These are phyloP conservation scores for Bretschneidera sinensis DNA, from an alignment of 345 rosid genomes.

Conservation along the genomic window DNA sequence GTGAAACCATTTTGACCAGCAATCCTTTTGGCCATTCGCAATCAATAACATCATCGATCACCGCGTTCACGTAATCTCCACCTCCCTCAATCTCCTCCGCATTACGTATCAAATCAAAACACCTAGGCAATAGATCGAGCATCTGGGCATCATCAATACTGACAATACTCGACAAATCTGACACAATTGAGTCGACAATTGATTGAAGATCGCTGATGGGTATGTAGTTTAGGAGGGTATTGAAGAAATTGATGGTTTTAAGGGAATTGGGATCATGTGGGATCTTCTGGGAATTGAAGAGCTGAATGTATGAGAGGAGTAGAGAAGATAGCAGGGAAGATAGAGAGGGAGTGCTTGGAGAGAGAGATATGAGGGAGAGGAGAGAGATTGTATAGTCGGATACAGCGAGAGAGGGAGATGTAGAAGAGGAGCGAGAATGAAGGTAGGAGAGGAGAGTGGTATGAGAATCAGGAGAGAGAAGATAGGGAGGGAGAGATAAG, in stretches of 20 bases:
- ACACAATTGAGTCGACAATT: conserved; percentile 37
- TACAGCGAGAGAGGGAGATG: conserved; percentile 48
- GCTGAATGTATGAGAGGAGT: conserved; percentile 47
- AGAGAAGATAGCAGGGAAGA: conserved; percentile 59
- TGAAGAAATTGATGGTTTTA: conserved; percentile 50
- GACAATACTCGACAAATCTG: conserved; percentile 17
- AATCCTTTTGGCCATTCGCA: conserved; percentile 60
- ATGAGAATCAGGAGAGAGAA: conserved; percentile 49
- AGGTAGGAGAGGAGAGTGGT: conserved; percentile 47
- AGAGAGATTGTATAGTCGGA: conserved; percentile 57
- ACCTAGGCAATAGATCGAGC: conserved; percentile 64
- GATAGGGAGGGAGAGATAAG: conserved; percentile 38
- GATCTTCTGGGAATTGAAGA: conserved; percentile 42
- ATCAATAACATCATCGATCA: conserved; percentile 38
- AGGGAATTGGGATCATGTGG: conserved; percentile 61
- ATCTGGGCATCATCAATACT: conserved; percentile 63
- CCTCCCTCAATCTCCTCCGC: conserved; percentile 31
- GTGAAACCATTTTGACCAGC: conserved; percentile 52
- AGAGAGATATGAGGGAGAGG: conserved; percentile 53
- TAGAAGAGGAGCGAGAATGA: conserved; percentile 46
- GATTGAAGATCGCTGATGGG: conserved; percentile 33
- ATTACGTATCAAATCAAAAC: conserved; percentile 39
- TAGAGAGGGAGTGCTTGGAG: conserved; percentile 40
- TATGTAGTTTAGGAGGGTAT: conserved; percentile 34
- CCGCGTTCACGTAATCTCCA: conserved; percentile 34